These are phyloP conservation scores for Combretum micranthum DNA, from an alignment of 345 rosid species.

Conservation along the genomic window DNA sequence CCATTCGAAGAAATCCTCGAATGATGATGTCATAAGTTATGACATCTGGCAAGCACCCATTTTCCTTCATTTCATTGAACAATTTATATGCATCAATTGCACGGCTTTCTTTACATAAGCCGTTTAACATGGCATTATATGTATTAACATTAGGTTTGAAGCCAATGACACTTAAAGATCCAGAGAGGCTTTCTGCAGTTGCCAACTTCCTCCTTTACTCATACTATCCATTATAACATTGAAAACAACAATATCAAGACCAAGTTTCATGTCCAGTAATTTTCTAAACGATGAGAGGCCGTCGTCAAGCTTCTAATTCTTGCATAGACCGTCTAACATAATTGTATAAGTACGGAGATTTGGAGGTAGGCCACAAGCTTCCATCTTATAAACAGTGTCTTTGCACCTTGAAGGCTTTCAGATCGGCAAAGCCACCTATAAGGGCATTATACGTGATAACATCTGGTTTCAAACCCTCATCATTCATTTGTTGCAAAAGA, in stretches of 20 bases:
- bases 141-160: constrained; percentile 7
- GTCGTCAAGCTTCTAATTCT: not conserved
- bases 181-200: too few species aligned
- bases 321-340: not conserved
- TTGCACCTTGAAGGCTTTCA: constrained; percentile 1
- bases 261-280: not conserved
- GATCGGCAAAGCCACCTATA: constrained; percentile 1
- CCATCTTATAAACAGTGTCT: not conserved
- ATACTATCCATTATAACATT: constrained; percentile 2
- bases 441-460: not conserved
- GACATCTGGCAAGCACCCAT: constrained; percentile 10
- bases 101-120: constrained; percentile 9
- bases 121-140: constrained; percentile 13
- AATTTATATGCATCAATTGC: constrained; percentile 6
- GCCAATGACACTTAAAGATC: not conserved
- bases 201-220: not conserved
- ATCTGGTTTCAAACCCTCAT: constrained; percentile 4
- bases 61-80: constrained; percentile 10
- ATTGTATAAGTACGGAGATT: not conserved
- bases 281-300: not conserved
- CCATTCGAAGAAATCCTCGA: constrained; percentile 7
- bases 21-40: constrained; percentile 7
- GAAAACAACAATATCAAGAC: not conserved
- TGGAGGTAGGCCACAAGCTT: not conserved
- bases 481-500: constrained; percentile 10